Evolutionary conservation across 176 grass and related monocot species (phyloP), one percentile per base, ranked within the genome.

Genomic region (Eragrostis nindensis): DNA sequence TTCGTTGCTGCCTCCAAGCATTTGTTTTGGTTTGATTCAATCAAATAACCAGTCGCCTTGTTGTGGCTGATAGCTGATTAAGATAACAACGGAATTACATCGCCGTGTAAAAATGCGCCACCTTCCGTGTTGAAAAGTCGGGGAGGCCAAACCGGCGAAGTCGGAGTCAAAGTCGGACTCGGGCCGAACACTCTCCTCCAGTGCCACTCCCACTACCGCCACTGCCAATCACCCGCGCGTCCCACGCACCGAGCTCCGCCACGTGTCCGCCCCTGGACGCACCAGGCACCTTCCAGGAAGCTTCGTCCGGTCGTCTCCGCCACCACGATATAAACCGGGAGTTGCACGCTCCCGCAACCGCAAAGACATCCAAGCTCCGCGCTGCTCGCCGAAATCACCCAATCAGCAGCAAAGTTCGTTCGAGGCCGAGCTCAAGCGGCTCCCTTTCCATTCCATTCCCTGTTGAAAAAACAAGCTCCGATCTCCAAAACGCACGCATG

Each of bases 121-220:
- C n/a, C n/a, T 19, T 21, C 62, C 63, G 77, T 55, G 63, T 79
- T 79, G 77, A 79, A 66, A 65, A 79, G 62, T 66, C 39, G 52
- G 12, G 27, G 44, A 38, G 32, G 53, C 0, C 50, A 17, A n/a
- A n/a, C n/a, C n/a, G 50, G 50, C 64, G 8, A 48, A 50, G 43
- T 71, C 46, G 70, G 1, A n/a, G 81, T 83, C 81, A 75, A 67
- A 54, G 49, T 18, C 62, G 1, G 81, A 39, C 43, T 53, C 60
- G 46, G 39, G 21, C 71, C 62, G 61, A 69, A 47, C 63, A 47
- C 82, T 59, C 13, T 41, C 32, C 62, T 79, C 18, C 61, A 50
- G 61, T 78, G 2, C 15, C 49, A 55, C 47, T 41, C 46, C 32
- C 47, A 29, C 81, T 66, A 26, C 3, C 24, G n/a, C 79, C 66